These are phyloP conservation scores for Thelonectria rubi DNA, from an alignment of 2,329 filamentous ascomycete genomes.

Conservation along the genomic window DNA sequence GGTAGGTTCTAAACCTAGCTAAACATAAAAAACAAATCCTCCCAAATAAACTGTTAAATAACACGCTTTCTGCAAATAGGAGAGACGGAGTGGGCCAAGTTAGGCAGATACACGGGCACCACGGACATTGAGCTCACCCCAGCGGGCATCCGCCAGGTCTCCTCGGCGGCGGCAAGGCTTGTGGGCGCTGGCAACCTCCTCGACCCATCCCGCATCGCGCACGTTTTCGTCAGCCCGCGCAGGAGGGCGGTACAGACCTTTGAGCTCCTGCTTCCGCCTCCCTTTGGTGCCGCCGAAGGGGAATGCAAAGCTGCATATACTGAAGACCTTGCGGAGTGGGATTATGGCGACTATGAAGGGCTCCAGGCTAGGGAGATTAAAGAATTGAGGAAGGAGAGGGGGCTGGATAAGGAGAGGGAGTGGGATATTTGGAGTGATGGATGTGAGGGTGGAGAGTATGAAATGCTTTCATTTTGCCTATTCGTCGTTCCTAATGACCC, in stretches of 20 bases:
- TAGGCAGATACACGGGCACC: conserved; percentile 6
- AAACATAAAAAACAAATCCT: too few species aligned
- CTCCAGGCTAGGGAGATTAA: conserved; percentile 61
- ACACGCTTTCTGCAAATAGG: too few species aligned
- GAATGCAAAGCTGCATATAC: conserved; percentile 55
- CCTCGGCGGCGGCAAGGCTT: conserved; percentile 43
- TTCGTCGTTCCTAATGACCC: too few species aligned
- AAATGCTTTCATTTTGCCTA: too few species aligned
- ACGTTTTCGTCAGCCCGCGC: conserved; percentile 60
- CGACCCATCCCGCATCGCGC: conserved; percentile 57
- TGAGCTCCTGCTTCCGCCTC: conserved; percentile 53
- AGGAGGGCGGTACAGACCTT: conserved; percentile 59
- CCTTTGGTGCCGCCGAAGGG: conserved; percentile 37
- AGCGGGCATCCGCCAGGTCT: conserved; percentile 13
- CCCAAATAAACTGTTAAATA: too few species aligned
- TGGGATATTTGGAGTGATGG: conserved; percentile 52
- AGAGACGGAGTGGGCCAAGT: conserved; percentile 15
- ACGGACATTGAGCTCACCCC: conserved; percentile 22
- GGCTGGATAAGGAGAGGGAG: conserved; percentile 39
- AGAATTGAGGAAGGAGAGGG: conserved; percentile 50
- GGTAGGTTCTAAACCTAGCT: too few species aligned
- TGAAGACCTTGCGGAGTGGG: conserved; percentile 66
- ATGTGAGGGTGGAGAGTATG: conserved; percentile 62
- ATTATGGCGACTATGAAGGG: conserved; percentile 71
- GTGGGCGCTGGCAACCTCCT: conserved; percentile 61